Conservation (phyloP, 805 yeast genomes). For the Cyberlindnera veronae region DNA sequence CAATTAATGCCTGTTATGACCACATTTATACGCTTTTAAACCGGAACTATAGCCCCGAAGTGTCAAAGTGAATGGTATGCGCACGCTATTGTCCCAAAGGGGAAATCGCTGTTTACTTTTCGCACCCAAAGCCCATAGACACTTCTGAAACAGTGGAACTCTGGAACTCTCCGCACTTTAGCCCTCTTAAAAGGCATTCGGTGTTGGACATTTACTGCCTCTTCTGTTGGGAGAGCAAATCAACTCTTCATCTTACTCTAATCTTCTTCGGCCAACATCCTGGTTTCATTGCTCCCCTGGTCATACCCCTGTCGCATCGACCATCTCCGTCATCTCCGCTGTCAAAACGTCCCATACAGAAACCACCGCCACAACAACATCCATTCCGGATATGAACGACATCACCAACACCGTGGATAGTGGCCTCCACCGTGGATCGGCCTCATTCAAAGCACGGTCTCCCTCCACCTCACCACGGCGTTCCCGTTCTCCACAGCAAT, state of each 20-base stretch:
- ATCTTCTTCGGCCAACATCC: too few species aligned
- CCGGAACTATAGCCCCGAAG: too few species aligned
- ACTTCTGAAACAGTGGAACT: background rate
- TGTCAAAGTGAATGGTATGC: background rate
- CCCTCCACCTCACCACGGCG: background rate
- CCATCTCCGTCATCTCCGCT: background rate
- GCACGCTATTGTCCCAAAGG: constrained; percentile 6
- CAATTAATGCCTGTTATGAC: background rate
- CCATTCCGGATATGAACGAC: constrained; percentile 11
- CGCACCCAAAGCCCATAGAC: background rate
- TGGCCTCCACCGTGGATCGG: constrained; percentile 1
- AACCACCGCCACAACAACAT: background rate
- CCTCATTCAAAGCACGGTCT: background rate
- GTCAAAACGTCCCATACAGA: background rate
- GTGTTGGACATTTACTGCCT: too few species aligned
- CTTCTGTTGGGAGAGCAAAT: background rate
- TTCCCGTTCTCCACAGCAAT: background rate
- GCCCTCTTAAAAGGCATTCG: background rate
- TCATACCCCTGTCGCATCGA: background rate
- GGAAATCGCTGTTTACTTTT: constrained; percentile 11
- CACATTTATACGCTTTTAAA: background rate
- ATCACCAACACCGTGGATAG: constrained; percentile 15
- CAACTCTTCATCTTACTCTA: too few species aligned
- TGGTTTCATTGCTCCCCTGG: too few species aligned
- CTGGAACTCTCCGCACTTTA: background rate